Evolutionary conservation across 441 rosid genomes (phyloP).

Genomic region (Manihot esculenta): DNA sequence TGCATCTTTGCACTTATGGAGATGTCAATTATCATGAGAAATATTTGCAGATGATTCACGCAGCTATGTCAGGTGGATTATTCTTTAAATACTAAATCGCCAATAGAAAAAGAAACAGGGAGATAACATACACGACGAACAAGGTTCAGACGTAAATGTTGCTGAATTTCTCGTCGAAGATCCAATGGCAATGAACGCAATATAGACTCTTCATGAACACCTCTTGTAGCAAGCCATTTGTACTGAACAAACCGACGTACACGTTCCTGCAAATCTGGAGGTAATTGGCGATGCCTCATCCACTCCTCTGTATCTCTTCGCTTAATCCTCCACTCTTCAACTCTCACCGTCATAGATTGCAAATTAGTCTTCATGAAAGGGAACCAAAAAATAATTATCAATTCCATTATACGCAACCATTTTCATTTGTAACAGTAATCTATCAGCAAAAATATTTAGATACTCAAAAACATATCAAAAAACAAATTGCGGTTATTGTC

Average conservation of each 20-base stretch:
- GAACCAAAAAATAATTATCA: background rate
- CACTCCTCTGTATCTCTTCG: conserved; percentile 47
- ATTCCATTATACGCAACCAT: background rate
- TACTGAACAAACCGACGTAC: conserved; percentile 30
- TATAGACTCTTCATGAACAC: conserved; percentile 41
- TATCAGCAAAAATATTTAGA: background rate
- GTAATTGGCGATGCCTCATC: conserved; percentile 48
- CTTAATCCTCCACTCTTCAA: conserved; percentile 45
- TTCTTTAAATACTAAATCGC: background rate
- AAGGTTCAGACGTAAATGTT: conserved; percentile 30
- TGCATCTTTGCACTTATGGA: background rate
- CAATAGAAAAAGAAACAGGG: background rate
- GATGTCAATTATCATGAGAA: background rate
- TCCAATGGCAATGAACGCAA: conserved; percentile 32
- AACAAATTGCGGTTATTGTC: background rate
- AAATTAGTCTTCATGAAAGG: conserved; percentile 28
- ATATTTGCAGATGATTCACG: background rate
- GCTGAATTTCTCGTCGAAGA: conserved; percentile 37
- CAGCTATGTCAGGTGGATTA: background rate
- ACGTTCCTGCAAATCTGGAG: conserved; percentile 30
- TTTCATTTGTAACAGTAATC: background rate
- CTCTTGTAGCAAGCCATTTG: conserved; percentile 40
- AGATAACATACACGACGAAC: conserved; percentile 33
- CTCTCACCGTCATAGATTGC: conserved; percentile 41
- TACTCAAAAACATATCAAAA: background rate